phyloP scores from a whole-genome alignment of 768 basidiomycete genomes.

The Chalciporus chontae region DNA sequence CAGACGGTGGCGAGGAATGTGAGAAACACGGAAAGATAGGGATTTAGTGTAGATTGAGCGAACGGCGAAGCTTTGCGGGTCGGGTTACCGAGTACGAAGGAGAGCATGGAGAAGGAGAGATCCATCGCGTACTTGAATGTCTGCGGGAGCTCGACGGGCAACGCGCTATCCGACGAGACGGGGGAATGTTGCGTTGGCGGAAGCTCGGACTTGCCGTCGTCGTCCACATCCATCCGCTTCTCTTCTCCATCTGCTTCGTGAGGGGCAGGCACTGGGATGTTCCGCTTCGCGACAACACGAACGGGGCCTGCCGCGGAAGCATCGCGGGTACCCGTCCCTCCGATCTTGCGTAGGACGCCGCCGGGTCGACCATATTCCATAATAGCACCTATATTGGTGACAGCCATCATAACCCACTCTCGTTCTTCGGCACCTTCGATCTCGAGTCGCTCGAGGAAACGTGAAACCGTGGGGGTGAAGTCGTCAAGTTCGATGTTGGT shows the following conservation, averaged over 20 bases:
- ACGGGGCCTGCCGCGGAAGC: constrained; percentile 33
- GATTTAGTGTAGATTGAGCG: constrained; percentile 61
- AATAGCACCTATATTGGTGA: constrained; percentile 75
- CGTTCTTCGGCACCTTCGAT: constrained; percentile 79
- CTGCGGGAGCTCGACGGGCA: constrained; percentile 48
- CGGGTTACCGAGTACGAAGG: constrained; percentile 63
- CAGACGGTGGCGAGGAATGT: constrained; percentile 84
- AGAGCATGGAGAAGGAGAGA: constrained; percentile 75
- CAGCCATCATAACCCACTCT: constrained; percentile 97
- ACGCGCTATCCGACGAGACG: constrained; percentile 30
- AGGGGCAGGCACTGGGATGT: constrained; percentile 14
- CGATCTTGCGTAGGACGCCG: constrained; percentile 64
- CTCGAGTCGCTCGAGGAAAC: constrained; percentile 82
- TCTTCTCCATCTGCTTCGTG: constrained; percentile 41
- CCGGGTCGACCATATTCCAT: constrained; percentile 84
- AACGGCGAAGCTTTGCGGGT: constrained; percentile 57
- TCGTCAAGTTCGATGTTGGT: constrained; percentile 94
- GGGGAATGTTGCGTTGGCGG: constrained; percentile 24
- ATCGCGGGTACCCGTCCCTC: constrained; percentile 44
- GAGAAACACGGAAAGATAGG: constrained; percentile 81
- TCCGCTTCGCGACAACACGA: constrained; percentile 53
- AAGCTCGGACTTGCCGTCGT: constrained; percentile 32
- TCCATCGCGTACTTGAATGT: constrained; percentile 74
- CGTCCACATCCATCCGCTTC: constrained; percentile 65
- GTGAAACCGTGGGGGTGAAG: constrained; percentile 74